These are phyloP conservation scores for Metschnikowia borealis DNA, from an alignment of 805 yeast species.

Conservation along the genomic window DNA sequence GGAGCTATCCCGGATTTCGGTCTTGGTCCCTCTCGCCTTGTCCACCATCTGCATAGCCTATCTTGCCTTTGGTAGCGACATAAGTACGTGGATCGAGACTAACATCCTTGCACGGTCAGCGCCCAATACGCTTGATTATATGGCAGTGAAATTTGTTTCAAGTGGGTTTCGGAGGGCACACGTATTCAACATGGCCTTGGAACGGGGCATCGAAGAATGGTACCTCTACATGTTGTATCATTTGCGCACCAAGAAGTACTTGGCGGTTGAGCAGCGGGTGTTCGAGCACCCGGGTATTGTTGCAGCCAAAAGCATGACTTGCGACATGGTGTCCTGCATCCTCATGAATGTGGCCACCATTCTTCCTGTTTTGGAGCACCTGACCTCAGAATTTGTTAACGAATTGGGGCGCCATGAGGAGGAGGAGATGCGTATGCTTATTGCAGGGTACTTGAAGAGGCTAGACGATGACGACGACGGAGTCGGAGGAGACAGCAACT, in stretches of 20 bases:
- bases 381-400: neutral
- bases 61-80: conserved; percentile 11
- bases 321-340: neutral
- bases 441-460: neutral
- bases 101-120: conserved; percentile 8
- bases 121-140: conserved; percentile 7
- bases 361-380: neutral
- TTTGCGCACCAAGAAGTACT: conserved; percentile 7
- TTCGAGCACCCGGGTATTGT: neutral
- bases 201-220: neutral
- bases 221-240: neutral
- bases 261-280: conserved; percentile 4
- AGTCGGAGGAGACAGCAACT: no score
- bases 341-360: conserved; percentile 1
- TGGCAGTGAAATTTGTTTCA: conserved; percentile 4
- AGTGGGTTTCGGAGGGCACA: conserved; percentile 5
- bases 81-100: conserved; percentile 14
- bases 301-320: conserved; percentile 1
- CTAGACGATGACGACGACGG: neutral
- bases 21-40: conserved; percentile 5
- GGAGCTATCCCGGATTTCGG: conserved; percentile 5
- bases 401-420: neutral
- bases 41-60: conserved; percentile 2
- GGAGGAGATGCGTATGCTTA: neutral
- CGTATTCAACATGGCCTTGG: neutral